Conservation (phyloP, 129 eudicot species). For the Flaveria sonorensis region DNA sequence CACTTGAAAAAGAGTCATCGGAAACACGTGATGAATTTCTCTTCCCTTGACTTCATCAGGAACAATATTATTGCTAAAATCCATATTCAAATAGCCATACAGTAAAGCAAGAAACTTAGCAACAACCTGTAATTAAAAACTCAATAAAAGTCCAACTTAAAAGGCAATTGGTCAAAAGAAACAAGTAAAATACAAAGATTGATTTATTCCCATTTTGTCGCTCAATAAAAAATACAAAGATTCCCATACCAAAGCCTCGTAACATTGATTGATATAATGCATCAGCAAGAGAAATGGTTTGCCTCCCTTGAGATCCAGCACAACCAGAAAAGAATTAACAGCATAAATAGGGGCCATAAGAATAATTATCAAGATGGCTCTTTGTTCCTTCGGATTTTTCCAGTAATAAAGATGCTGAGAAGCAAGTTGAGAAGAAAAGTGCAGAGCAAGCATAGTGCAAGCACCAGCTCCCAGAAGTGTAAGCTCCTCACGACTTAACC, state of each 20-base stretch:
- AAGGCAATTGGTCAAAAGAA: slow-evolving; percentile 1
- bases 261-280: slow-evolving; percentile 72
- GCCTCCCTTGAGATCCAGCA: slow-evolving; percentile 62
- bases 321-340: slow-evolving; percentile 63
- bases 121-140: slow-evolving; percentile 59
- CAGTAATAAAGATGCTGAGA: slow-evolving; percentile 92
- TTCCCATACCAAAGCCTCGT: slow-evolving; percentile 74
- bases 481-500: slow-evolving; percentile 60
- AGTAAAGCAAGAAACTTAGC: slow-evolving; percentile 72
- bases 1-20: slow-evolving; percentile 90
- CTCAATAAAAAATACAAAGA: background rate
- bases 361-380: slow-evolving; percentile 66
- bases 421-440: slow-evolving; percentile 70
- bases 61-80: slow-evolving; percentile 57
- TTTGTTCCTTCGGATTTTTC: slow-evolving; percentile 93
- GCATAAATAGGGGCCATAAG: slow-evolving; percentile 82
- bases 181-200: background rate
- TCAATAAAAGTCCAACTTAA: background rate
- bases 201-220: no score
- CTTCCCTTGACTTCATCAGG: slow-evolving; percentile 97
- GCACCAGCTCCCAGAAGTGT: slow-evolving; percentile 65
- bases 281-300: slow-evolving; percentile 57
- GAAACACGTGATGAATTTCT: slow-evolving; percentile 82
- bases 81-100: slow-evolving; percentile 65
- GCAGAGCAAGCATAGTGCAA: slow-evolving; percentile 59